Evolutionary conservation across 768 basidiomycete genomes (phyloP).

Genomic region (Lepiota venenata): DNA sequence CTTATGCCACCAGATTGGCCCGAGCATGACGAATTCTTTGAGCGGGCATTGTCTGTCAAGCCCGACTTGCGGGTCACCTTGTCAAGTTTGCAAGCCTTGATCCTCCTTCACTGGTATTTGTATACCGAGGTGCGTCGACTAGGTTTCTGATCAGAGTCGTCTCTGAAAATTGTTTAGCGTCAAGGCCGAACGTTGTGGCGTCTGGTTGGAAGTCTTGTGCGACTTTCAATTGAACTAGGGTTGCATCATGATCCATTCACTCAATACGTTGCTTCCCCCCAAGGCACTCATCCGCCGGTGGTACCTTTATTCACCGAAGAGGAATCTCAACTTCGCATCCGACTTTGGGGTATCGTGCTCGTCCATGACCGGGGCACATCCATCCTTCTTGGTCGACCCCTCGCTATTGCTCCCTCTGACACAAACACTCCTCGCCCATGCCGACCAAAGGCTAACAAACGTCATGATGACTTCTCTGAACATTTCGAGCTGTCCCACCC

Average conservation of each 20-base stretch:
- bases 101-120: conserved; percentile 84
- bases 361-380: conserved; percentile 88
- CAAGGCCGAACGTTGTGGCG: conserved; percentile 91
- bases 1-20: conserved; percentile 73
- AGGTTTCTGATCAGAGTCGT: background rate
- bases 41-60: conserved; percentile 72
- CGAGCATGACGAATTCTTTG: conserved; percentile 81
- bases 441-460: conserved; percentile 30
- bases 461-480: conserved; percentile 58
- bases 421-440: conserved; percentile 75
- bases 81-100: conserved; percentile 79
- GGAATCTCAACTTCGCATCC: conserved; percentile 75
- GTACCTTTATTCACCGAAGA: conserved; percentile 60
- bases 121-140: conserved; percentile 69
- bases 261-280: conserved; percentile 42
- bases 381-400: conserved; percentile 80
- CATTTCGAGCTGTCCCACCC: conserved; percentile 77
- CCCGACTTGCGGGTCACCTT: conserved; percentile 82
- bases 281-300: conserved; percentile 11
- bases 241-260: conserved; percentile 82
- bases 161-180: conserved; percentile 42
- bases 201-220: conserved; percentile 80
- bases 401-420: conserved; percentile 80
- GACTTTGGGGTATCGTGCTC: conserved; percentile 82
- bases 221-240: conserved; percentile 79